phyloP scores from a whole-genome alignment of 805 yeast species.

The Dipodascopsis uninucleata region DNA sequence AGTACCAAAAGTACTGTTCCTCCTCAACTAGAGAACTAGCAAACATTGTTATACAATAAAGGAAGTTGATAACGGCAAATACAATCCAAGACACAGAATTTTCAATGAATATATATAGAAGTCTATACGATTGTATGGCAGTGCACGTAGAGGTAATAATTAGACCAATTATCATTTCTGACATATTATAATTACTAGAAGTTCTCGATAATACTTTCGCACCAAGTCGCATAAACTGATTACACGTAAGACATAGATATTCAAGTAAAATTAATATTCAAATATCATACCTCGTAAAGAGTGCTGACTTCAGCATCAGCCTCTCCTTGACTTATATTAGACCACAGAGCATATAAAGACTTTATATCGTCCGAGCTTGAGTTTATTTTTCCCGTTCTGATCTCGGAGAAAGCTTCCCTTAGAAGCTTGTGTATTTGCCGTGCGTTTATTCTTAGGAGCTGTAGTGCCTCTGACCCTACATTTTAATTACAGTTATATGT shows the following conservation, averaged over 20 bases:
- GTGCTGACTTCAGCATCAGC: too few species aligned
- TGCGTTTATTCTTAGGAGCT: constrained; percentile 44
- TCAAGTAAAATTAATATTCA: neutral
- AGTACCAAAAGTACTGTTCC: constrained; percentile 97
- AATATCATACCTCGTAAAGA: too few species aligned
- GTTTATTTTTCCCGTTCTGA: constrained; percentile 39
- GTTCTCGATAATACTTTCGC: constrained; percentile 37
- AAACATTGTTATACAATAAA: constrained; percentile 57
- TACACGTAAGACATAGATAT: neutral
- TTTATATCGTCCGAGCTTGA: neutral
- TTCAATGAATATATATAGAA: neutral
- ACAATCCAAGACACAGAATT: constrained; percentile 10
- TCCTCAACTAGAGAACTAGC: constrained; percentile 92
- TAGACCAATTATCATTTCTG: constrained; percentile 47
- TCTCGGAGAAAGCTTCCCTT: constrained; percentile 22
- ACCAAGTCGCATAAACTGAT: constrained; percentile 16
- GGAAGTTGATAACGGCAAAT: constrained; percentile 33
- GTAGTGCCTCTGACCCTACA: constrained; percentile 51
- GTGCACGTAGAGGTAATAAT: constrained; percentile 34
- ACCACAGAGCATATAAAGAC: neutral
- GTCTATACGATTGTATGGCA: constrained; percentile 6
- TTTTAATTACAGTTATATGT: neutral
- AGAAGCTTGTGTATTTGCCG: constrained; percentile 32
- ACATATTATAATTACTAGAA: constrained; percentile 68
- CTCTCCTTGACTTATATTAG: neutral